These are phyloP conservation scores for Adansonia gregorii DNA, from an alignment of 441 rosid species.

Conservation along the genomic window DNA sequence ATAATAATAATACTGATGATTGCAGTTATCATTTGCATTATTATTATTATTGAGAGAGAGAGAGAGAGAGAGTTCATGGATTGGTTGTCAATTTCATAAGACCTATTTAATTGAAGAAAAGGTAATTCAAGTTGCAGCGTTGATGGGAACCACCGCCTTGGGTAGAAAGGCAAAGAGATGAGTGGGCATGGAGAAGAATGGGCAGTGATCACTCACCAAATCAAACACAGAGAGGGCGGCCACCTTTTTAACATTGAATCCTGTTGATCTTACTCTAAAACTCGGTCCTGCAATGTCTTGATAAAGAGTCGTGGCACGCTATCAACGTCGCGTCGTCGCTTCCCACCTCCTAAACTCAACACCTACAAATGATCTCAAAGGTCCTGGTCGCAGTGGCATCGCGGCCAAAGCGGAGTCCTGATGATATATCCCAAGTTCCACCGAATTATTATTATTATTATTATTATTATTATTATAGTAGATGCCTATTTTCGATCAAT, in stretches of 20 bases:
- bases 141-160: constrained; percentile 38
- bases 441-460: background rate
- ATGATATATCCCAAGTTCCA: background rate
- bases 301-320: constrained; percentile 57
- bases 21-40: too few species aligned
- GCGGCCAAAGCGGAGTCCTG: constrained; percentile 63
- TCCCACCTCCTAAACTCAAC: constrained; percentile 39
- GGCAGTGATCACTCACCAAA: constrained; percentile 79
- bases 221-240: constrained; percentile 61
- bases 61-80: too few species aligned
- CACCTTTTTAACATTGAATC: constrained; percentile 64
- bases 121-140: background rate
- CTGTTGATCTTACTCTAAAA: constrained; percentile 60
- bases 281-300: constrained; percentile 58
- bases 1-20: too few species aligned
- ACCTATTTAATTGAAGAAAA: background rate
- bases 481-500: too few species aligned
- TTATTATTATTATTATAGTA: too few species aligned
- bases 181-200: constrained; percentile 70
- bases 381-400: constrained; percentile 65
- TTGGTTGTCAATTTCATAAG: too few species aligned
- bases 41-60: too few species aligned
- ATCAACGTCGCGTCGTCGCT: constrained; percentile 21
- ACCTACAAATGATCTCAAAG: constrained; percentile 45
- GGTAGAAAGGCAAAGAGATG: constrained; percentile 61